These are phyloP conservation scores for Ophiostoma australiae DNA, from an alignment of 2,329 filamentous ascomycete species.

Conservation along the genomic window DNA sequence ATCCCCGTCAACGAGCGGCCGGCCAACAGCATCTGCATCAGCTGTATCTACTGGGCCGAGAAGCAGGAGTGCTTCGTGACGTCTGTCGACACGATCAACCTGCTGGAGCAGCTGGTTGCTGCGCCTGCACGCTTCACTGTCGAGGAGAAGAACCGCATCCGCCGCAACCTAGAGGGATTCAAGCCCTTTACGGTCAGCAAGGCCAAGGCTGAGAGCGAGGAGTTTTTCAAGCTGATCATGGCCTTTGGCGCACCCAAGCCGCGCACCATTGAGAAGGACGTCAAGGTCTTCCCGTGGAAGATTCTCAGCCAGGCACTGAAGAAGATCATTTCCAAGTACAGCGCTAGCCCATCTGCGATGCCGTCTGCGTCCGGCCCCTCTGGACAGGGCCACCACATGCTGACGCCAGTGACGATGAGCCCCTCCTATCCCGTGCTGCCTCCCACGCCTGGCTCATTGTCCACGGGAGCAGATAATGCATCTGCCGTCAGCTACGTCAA, in stretches of 20 bases:
- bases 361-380: slow-evolving; percentile 26
- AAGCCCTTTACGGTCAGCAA: slow-evolving; percentile 91
- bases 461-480: slow-evolving; percentile 36
- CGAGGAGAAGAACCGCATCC: slow-evolving; percentile 97
- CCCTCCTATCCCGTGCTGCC: slow-evolving; percentile 43
- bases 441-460: slow-evolving; percentile 41
- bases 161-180: slow-evolving; percentile 92
- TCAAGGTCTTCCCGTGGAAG: slow-evolving; percentile 98
- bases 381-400: slow-evolving; percentile 37
- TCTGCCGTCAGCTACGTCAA: slow-evolving; percentile 39
- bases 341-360: slow-evolving; percentile 44
- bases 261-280: slow-evolving; percentile 96
- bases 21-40: slow-evolving; percentile 85
- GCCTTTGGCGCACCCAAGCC: slow-evolving; percentile 92
- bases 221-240: slow-evolving; percentile 99
- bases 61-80: slow-evolving; percentile 89
- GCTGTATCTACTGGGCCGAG: slow-evolving; percentile 95
- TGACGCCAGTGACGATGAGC: slow-evolving; percentile 38
- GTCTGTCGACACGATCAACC: slow-evolving; percentile 90
- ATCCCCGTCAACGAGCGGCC: slow-evolving; percentile 74
- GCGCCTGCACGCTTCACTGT: slow-evolving; percentile 75
- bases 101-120: slow-evolving; percentile 87
- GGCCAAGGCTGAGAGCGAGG: slow-evolving; percentile 83
- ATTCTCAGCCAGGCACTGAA: slow-evolving; percentile 80
- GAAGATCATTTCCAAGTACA: slow-evolving; percentile 98